Base-by-base conservation (phyloP, 116 monocot species). In the Zostera marina region DNA sequence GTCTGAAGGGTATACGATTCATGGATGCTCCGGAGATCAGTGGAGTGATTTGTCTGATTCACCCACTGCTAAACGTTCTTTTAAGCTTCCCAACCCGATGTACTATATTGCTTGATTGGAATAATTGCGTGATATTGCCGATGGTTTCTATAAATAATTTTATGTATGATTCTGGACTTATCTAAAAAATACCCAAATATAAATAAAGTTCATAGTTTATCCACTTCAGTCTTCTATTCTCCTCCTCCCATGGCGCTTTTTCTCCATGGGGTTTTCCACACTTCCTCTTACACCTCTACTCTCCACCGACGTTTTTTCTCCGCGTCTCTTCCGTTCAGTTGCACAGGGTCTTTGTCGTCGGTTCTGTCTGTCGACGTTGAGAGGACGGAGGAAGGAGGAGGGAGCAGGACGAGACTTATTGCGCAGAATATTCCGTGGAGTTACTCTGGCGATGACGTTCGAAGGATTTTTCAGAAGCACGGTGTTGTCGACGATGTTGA, bases 391-490 rank as follows among this genome's bases (percentile, higher is more conserved):
- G 24, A 14, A 20, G 8, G 16, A 0, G 67, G 15, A n/a, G 32
- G 41, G 40, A 59, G 17, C 25, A n/a, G 68, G 60, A 82, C 55
- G 53, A 72, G 85, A 60, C 44, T 91, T 62, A 75, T 82, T 25
- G 91, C 91, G 11, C 79, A 77, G 75, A 91, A 85, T 54, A 73
- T 91, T 40, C 91, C 85, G 1, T 91, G 91, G 91, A 66, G 56
- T 46, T 70, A 54, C 70, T 80, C 75, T 1, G 72, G 65, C 11
- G 82, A 85, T 5, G 85, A 91, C n/a, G 69, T 91, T 47, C 65
- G 59, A 56, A 52, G 16, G 15, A 66, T 91, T 46, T 91, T 91
- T 59, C 60, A 66, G 63, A 79, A 70, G 61, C 68, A 91, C 40
- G 91, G 91, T 4, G 47, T 68, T 39, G 85, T 91, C 6, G 48